phyloP scores from a whole-genome alignment of 208 protist species.

The Angomonas deanei region DNA sequence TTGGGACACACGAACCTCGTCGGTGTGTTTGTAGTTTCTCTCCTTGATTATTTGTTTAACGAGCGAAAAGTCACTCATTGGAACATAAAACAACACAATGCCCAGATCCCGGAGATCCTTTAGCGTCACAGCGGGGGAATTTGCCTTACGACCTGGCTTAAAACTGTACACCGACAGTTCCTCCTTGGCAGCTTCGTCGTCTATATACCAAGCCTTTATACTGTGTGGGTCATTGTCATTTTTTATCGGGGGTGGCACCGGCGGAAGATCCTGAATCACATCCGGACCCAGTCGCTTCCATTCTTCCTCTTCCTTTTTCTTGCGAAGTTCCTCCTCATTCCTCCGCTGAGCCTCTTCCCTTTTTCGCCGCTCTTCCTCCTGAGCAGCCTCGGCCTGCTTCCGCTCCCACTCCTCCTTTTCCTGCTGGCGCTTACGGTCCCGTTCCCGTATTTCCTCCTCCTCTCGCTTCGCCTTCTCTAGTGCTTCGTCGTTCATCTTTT shows the following conservation, averaged over 20 bases:
- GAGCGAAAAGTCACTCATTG: conserved; percentile 79
- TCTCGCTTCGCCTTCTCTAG: conserved; percentile 59
- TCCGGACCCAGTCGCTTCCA: conserved; percentile 77
- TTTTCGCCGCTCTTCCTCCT: conserved; percentile 50
- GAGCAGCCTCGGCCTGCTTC: conserved; percentile 42
- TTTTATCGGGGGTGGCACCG: conserved; percentile 61
- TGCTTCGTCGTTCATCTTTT: neutral
- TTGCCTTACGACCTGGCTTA: conserved; percentile 54
- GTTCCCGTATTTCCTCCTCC: conserved; percentile 79
- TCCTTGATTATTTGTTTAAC: conserved; percentile 86
- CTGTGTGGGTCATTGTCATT: conserved; percentile 37
- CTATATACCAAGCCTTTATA: conserved; percentile 79
- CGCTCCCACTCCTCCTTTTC: conserved; percentile 76
- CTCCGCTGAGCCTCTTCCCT: conserved; percentile 52
- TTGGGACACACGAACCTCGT: conserved; percentile 81
- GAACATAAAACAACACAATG: conserved; percentile 71
- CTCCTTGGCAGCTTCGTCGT: conserved; percentile 73
- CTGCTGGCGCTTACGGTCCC: conserved; percentile 55
- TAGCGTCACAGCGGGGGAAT: conserved; percentile 43
- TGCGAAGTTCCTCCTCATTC: conserved; percentile 65
- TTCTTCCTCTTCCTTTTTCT: conserved; percentile 66
- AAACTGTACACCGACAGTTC: conserved; percentile 59
- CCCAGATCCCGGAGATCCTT: conserved; percentile 78
- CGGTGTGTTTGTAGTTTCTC: conserved; percentile 88
- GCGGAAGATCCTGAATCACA: conserved; percentile 74